Evolutionary conservation across 192 early-diverging fungal species (phyloP), one percentile per base, ranked within the genome.

Genomic region (Paraglomus brasilianum): DNA sequence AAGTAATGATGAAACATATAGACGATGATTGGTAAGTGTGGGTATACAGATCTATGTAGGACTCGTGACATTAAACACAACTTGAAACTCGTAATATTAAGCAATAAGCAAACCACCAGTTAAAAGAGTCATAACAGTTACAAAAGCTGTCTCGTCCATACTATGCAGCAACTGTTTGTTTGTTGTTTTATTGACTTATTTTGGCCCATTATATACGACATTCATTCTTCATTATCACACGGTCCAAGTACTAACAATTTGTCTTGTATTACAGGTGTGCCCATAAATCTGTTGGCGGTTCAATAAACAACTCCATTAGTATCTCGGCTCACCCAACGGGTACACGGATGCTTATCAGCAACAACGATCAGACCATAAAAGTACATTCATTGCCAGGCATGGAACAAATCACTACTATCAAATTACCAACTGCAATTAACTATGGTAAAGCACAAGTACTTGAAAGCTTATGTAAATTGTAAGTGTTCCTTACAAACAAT

Each of bases 291-390:
- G 75, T 76, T 1, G 75, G 75, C 5, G 75, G 75, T 53, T 69
- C 75, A 19, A 96, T 96, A 81, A 96, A 95, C 80, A 98, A 95
- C 72, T 89, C 91, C 4, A 82, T 94, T 50, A 84, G 77, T 50
- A 89, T 93, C 45, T 83, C 87, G 1, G 65, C 82, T 17, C 78
- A 87, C 43, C 68, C 74, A 47, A 76, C 72, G 22, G 83, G 84
- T 19, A 87, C 87, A 1, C 87, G 91, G 5, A 79, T 98, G 7
- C 68, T 96, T 67, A 90, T 94, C 22, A 92, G 93, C 79, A 97
- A 94, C 78, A 98, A 98, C 72, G 96, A 98, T 75, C 83, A 92
- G 50, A 92, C 92, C 4, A 93, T 98, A 72, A 94, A 94, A 70
- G 87, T 98, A 5, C 89, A 90, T 74, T 83, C 89, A 0, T 78